Conservation (phyloP, 2,329 filamentous ascomycete genomes). For the Ophiosphaerella korrae region DNA sequence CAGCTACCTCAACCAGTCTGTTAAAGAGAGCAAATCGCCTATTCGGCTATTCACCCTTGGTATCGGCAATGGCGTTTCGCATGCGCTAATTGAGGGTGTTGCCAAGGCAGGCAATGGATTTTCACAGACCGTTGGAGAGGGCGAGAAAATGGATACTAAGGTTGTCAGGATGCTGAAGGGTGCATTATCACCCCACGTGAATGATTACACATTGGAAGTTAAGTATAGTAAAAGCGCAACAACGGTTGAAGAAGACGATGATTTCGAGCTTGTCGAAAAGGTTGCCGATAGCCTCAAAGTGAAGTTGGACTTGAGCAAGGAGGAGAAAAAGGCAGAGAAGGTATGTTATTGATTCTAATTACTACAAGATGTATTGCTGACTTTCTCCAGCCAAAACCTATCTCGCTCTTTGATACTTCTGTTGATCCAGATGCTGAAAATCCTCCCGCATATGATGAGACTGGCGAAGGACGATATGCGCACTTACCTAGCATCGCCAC, state of each 20-base stretch:
- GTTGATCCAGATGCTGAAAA: constrained; percentile 52
- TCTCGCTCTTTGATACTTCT: constrained; percentile 65
- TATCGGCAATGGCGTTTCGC: constrained; percentile 60
- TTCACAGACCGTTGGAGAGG: constrained; percentile 63
- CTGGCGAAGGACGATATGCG: constrained; percentile 49
- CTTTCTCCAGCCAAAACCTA: constrained; percentile 48
- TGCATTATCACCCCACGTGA: constrained; percentile 68
- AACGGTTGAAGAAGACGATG: constrained; percentile 47
- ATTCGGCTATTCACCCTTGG: constrained; percentile 64
- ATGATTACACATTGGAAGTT: constrained; percentile 67
- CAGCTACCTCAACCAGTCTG: constrained; percentile 52
- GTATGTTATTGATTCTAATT: constrained; percentile 7
- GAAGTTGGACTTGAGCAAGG: constrained; percentile 29
- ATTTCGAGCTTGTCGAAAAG: constrained; percentile 68
- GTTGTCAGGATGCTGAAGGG: constrained; percentile 77
- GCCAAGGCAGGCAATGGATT: constrained; percentile 64
- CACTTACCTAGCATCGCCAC: constrained; percentile 59
- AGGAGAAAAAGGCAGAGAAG: constrained; percentile 14
- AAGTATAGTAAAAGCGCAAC: constrained; percentile 55
- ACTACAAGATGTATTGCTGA: constrained; percentile 10
- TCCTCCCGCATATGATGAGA: constrained; percentile 30
- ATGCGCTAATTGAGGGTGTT: constrained; percentile 63
- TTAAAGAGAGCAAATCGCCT: constrained; percentile 47
- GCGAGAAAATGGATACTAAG: constrained; percentile 71
- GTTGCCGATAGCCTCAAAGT: constrained; percentile 57